A percentile compares a stretch with the other conserved stretches of the same genome.
These are phyloP conservation scores for Aquilaria sinensis DNA, from an alignment of 345 rosid species.

Conservation along the genomic window DNA sequence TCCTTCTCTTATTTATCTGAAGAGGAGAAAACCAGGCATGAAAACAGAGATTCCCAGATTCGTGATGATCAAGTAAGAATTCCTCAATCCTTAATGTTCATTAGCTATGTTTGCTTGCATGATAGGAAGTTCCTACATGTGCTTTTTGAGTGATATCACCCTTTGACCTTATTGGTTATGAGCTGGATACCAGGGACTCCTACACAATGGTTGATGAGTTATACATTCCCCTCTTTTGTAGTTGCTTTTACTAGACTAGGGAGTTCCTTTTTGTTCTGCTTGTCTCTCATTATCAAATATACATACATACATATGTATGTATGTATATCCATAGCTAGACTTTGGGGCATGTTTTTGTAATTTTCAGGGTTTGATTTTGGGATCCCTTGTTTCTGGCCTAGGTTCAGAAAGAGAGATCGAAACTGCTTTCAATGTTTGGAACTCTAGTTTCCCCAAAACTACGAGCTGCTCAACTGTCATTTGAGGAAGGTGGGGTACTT, in stretches of 20 bases:
- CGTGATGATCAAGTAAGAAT: constrained; percentile 44
- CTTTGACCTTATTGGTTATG: background rate
- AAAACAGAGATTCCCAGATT: constrained; percentile 14
- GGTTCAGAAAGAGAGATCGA: constrained; percentile 71
- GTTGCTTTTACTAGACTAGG: constrained; percentile 1
- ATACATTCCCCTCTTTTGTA: background rate
- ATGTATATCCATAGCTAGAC: background rate
- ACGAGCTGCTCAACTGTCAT: constrained; percentile 69
- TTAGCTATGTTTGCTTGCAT: background rate
- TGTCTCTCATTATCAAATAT: background rate
- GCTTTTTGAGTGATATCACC: constrained; percentile 2
- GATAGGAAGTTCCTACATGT: background rate
- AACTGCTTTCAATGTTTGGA: constrained; percentile 67
- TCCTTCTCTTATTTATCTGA: constrained; percentile 11
- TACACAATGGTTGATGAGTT: background rate
- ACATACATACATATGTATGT: background rate
- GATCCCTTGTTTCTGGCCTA: constrained; percentile 15
- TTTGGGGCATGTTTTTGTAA: background rate
- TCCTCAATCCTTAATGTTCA: background rate
- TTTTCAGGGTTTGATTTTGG: background rate
- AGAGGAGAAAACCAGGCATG: constrained; percentile 27
- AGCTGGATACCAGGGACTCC: background rate
- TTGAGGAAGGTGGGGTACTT: constrained; percentile 59
- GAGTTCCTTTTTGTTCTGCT: background rate
- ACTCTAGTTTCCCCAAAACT: constrained; percentile 88